Conservation (phyloP, 305 asterid species). For the Fraxinus ornus region DNA sequence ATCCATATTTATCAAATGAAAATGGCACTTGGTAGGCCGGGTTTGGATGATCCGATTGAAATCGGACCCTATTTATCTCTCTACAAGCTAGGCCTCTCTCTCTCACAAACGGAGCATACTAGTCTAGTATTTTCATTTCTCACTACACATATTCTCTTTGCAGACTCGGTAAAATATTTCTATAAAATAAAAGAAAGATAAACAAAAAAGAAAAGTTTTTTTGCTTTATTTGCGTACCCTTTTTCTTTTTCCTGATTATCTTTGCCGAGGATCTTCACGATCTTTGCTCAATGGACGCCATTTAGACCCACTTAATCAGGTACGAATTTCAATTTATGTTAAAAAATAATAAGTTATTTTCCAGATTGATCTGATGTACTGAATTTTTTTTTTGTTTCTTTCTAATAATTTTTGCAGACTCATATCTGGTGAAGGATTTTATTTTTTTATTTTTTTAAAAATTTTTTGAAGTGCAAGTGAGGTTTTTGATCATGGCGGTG, state of each 20-base stretch:
- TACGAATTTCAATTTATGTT: slow-evolving; percentile 17
- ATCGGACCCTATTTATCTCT: slow-evolving; percentile 35
- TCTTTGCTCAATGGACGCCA: slow-evolving; percentile 44
- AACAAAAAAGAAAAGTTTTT: slow-evolving; percentile 22
- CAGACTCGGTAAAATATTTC: slow-evolving; percentile 41
- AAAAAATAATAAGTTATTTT: neutral
- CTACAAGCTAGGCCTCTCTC: slow-evolving; percentile 33
- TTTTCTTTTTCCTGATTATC: slow-evolving; percentile 23
- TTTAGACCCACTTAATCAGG: slow-evolving; percentile 51
- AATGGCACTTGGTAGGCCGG: slow-evolving; percentile 1
- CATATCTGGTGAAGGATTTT: neutral
- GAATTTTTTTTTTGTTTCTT: slow-evolving; percentile 20
- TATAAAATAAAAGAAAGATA: slow-evolving; percentile 25
- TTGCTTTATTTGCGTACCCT: slow-evolving; percentile 14
- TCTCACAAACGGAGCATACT: neutral
- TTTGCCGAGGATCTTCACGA: slow-evolving; percentile 32
- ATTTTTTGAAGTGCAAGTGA: slow-evolving; percentile 11
- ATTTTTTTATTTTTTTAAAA: neutral
- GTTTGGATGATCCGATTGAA: slow-evolving; percentile 56
- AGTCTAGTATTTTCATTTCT: neutral
- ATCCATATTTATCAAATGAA: neutral
- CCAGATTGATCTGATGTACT: slow-evolving; percentile 33
- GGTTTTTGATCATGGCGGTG: slow-evolving; percentile 76
- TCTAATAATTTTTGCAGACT: slow-evolving; percentile 1
- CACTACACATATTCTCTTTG: slow-evolving; percentile 29